Evolutionary conservation across 2,329 filamentous ascomycete genomes (phyloP).

Genomic region (Cladophialophora yegresii): DNA sequence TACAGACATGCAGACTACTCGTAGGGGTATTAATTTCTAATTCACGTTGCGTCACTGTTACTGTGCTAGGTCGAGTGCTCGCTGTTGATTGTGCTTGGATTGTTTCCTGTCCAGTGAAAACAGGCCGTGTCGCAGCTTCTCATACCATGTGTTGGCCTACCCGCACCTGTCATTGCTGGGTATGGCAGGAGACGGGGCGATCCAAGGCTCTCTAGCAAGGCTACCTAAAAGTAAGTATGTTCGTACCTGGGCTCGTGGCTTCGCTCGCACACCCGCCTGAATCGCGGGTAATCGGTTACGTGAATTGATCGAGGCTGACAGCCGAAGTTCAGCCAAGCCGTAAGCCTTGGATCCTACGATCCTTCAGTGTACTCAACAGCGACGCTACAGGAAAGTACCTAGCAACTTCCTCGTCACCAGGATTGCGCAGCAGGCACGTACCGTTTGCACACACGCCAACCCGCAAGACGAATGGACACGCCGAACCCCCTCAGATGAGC

Average conservation of each 20-base stretch:
- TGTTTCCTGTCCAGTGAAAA: not conserved
- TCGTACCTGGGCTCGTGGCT: not conserved
- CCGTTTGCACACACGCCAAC: too few relatives aligned
- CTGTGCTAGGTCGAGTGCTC: not conserved
- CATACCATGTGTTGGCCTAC: too few relatives aligned
- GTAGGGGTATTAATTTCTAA: not conserved
- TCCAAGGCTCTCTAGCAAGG: not conserved
- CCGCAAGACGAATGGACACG: too few relatives aligned
- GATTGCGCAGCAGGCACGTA: not conserved
- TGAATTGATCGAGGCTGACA: not conserved
- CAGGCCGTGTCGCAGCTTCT: not conserved
- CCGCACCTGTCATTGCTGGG: too few relatives aligned
- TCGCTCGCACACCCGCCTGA: constrained; percentile 9
- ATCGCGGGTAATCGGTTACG: not conserved
- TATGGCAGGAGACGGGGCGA: not conserved
- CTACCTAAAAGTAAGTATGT: not conserved
- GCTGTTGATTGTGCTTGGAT: not conserved
- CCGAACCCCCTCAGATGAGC: too few relatives aligned
- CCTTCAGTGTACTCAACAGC: not conserved
- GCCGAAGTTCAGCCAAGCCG: constrained; percentile 3
- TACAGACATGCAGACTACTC: not conserved
- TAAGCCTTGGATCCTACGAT: not conserved
- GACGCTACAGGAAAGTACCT: not conserved
- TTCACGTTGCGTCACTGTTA: not conserved
- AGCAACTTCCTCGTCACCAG: not conserved